Base-by-base conservation (phyloP, 805 yeast genomes). In the Starmera pachycereana region DNA sequence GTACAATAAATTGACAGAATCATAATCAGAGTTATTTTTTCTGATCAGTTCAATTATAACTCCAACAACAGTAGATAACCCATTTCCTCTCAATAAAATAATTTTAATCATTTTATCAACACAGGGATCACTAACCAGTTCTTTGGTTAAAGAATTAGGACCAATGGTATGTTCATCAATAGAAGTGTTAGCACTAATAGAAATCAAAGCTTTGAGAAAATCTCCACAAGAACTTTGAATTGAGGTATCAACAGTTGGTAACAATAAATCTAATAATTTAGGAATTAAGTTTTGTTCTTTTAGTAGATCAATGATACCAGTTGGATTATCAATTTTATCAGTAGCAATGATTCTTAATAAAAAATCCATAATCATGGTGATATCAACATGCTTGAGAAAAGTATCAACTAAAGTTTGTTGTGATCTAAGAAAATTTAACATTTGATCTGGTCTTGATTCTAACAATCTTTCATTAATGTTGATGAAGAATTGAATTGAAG, bases 21-120 rank as follows among this genome's bases (percentile, higher is more conserved):
- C 98, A 61, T 90, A 92, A 60, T 92, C 98, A 1, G 96, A 86
- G 56, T 92, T 92, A 56, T 92, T 92, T 55, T 92, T 92, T 51
- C 98, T 73, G 44, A 92, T 92, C 34, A 92, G 72, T 59, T 92
- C 98, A 46, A 92, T 90, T 12, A 92, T 77, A 16, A 92, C 84
- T 6, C 96, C 89, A 10, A 92, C 97, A 38, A 94, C 89, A 42
- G 87, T 86, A 32, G 89, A 81, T 39, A 92, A 67, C 0, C 96
- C 96, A 39, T 81, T 76, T 19, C 95, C 94, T 48, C 68, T 57
- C 7, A 51, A 41, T 41, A 87, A 67, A 70, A 92, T 89, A 41
- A 84, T 78, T 30, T 74, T 61, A 16, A 90, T 77, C 47, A 92
- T 69, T 36, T 71, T 66, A 31, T 72, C 64, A 19, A 86, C 69